Conservation (phyloP, 441 rosid species). For the Flueggea neowawraea region DNA sequence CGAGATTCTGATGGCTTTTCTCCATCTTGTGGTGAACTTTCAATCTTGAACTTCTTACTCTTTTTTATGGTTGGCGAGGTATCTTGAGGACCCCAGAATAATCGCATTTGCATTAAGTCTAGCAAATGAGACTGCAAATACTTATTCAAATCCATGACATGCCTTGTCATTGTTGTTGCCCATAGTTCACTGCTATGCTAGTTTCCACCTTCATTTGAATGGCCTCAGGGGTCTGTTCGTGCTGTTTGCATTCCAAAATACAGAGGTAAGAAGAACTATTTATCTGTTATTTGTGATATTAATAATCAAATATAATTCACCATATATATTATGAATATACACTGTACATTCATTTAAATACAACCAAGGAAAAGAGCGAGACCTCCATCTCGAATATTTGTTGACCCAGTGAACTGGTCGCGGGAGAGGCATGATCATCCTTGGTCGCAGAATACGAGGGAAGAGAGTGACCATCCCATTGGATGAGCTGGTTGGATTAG, state of each 20-base stretch:
- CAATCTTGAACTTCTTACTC: slow-evolving; percentile 24
- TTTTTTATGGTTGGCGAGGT: slow-evolving; percentile 5
- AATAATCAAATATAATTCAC: not conserved
- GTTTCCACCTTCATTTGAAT: slow-evolving; percentile 40
- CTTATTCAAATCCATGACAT: slow-evolving; percentile 47
- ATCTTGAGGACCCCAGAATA: slow-evolving; percentile 13
- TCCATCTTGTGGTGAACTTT: slow-evolving; percentile 1
- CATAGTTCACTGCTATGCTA: slow-evolving; percentile 24
- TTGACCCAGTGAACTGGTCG: slow-evolving; percentile 20
- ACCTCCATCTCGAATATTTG: slow-evolving; percentile 42
- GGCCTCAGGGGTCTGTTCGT: slow-evolving; percentile 26
- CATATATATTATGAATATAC: no score
- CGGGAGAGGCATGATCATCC: slow-evolving; percentile 14
- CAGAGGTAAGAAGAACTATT: not conserved
- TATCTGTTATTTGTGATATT: no score
- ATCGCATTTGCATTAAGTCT: slow-evolving; percentile 38
- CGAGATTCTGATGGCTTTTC: slow-evolving; percentile 12
- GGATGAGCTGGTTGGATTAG: slow-evolving; percentile 20
- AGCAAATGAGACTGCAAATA: slow-evolving; percentile 41
- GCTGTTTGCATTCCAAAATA: slow-evolving; percentile 28
- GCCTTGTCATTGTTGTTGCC: slow-evolving; percentile 43
- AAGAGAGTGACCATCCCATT: slow-evolving; percentile 19
- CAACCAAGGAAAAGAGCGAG: slow-evolving; percentile 1
- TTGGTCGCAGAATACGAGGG: slow-evolving; percentile 11
- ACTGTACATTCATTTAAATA: not conserved